Evolutionary conservation across 2,329 filamentous ascomycete species (phyloP).

Genomic region (Stenocarpella maydis): DNA sequence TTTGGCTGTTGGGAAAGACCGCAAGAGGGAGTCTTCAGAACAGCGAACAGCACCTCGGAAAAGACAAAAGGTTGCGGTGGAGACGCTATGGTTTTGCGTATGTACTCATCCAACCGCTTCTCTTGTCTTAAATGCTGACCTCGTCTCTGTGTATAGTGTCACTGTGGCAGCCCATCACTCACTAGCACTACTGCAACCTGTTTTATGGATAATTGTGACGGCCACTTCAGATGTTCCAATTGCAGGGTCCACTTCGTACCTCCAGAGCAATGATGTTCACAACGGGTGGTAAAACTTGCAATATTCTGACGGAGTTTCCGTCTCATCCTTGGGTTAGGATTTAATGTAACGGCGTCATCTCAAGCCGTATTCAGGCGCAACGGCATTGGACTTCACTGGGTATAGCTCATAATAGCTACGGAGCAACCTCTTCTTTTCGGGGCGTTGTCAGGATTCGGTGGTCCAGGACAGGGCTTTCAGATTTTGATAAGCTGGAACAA

Average conservation of each 20-base stretch:
- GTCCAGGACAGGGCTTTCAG: background rate
- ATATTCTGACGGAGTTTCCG: background rate
- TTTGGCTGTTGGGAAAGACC: background rate
- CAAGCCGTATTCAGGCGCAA: constrained; percentile 3
- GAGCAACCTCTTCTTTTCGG: background rate
- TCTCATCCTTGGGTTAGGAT: background rate
- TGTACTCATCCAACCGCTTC: background rate
- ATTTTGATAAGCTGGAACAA: background rate
- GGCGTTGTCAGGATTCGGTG: background rate
- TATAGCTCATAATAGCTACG: background rate
- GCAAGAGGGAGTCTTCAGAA: constrained; percentile 17
- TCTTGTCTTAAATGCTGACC: constrained; percentile 12
- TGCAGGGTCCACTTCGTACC: constrained; percentile 16
- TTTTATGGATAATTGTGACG: constrained; percentile 24
- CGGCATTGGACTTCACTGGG: background rate
- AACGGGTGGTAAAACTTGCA: background rate
- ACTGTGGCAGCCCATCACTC: constrained; percentile 28
- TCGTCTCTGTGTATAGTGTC: constrained; percentile 10
- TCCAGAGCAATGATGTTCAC: background rate
- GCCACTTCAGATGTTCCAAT: constrained; percentile 25
- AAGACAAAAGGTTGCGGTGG: background rate
- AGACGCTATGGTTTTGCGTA: constrained; percentile 34
- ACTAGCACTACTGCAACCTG: constrained; percentile 24
- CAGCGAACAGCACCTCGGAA: constrained; percentile 19
- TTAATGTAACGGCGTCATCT: background rate